Conservation (phyloP, 2,329 filamentous ascomycete species). For the Ophiocordyceps camponoti-leonardi region DNA sequence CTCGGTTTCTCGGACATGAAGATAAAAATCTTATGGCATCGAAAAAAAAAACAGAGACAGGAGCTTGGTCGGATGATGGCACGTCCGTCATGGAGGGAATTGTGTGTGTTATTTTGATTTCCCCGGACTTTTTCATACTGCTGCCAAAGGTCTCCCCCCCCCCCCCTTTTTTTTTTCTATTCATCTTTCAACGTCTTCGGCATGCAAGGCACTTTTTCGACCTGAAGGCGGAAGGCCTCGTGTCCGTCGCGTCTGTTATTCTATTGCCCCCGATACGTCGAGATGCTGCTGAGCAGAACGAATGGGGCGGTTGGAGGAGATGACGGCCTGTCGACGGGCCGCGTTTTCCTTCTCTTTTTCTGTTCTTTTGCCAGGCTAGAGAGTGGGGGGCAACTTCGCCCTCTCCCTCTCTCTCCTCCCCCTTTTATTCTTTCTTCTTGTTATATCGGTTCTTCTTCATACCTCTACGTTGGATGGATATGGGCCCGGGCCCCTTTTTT, state of each 20-base stretch:
- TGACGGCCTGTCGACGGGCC: not conserved
- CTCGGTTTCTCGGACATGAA: slow-evolving; percentile 3
- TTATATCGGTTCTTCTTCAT: not conserved
- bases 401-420: not conserved
- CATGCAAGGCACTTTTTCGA: not conserved
- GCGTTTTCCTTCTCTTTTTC: not conserved
- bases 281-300: not conserved
- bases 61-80: not conserved
- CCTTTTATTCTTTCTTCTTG: not conserved
- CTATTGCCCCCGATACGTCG: not conserved
- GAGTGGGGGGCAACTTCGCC: too few species aligned
- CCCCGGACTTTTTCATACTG: not conserved
- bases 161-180: too few species aligned
- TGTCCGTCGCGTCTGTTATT: not conserved
- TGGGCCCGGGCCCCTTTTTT: not conserved
- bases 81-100: not conserved
- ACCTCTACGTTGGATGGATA: not conserved
- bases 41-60: slow-evolving; percentile 4
- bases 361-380: not conserved
- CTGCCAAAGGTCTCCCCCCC: not conserved
- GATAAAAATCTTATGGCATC: slow-evolving; percentile 3
- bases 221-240: not conserved
- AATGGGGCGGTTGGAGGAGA: not conserved
- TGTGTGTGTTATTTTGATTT: not conserved
- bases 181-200: not conserved